Conservation (phyloP, 192 early-diverging fungal genomes). For the Umbelopsis sp. region DNA sequence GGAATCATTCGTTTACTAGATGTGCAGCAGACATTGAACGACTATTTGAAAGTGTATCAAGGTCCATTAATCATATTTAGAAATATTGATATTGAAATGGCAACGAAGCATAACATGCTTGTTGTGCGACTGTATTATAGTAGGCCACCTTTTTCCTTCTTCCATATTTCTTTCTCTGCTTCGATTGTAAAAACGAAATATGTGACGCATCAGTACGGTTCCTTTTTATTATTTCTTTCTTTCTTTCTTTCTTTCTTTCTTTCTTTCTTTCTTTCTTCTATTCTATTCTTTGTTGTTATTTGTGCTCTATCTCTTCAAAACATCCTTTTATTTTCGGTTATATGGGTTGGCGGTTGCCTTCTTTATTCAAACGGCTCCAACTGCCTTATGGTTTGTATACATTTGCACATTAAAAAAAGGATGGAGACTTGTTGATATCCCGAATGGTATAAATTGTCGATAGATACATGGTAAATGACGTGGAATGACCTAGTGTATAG, state of each 20-base stretch:
- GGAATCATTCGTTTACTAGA: constrained; percentile 60
- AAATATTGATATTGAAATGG: constrained; percentile 12
- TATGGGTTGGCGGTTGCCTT: neutral
- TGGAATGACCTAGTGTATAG: neutral
- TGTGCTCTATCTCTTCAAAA: too few relatives aligned
- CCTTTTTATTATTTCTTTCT: constrained; percentile 12
- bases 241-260: constrained; percentile 7
- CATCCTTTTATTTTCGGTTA: too few relatives aligned
- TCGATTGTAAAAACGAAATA: constrained; percentile 11
- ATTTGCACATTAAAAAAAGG: constrained; percentile 13
- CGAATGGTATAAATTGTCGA: neutral
- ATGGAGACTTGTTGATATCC: constrained; percentile 17
- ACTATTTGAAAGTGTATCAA: constrained; percentile 71
- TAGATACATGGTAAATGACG: neutral
- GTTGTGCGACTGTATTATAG: constrained; percentile 16
- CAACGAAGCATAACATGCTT: constrained; percentile 16
- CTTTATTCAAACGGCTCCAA: neutral
- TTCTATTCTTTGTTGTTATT: neutral
- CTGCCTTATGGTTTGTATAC: constrained; percentile 14
- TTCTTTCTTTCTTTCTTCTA: constrained; percentile 9
- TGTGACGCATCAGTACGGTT: constrained; percentile 8
- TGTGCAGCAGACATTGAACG: constrained; percentile 83
- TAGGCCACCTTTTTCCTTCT: constrained; percentile 1
- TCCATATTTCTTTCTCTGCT: constrained; percentile 10
- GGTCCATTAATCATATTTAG: constrained; percentile 45